Evolutionary conservation across 345 rosid genomes (phyloP), one percentile per base, ranked within the genome.

Genomic region (Corchorus capsularis): DNA sequence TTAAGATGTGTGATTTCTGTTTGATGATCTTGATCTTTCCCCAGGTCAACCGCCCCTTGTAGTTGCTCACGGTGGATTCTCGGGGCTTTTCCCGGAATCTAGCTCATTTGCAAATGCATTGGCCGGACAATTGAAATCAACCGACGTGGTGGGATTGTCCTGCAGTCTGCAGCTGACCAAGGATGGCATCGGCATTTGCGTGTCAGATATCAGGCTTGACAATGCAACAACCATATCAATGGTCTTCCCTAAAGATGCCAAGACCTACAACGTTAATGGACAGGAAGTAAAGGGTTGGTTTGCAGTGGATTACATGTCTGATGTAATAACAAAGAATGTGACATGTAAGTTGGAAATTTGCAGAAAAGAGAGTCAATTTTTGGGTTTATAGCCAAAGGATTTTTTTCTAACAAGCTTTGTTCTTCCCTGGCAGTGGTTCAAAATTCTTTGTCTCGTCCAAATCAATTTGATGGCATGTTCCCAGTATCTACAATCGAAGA

Each of bases 1-100:
- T 5, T 6, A 19, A 54, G 39, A 57, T 22, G 43, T 20, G 45
- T 69, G 45, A 2, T 15, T 16, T 27, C 35, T 11, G n/a, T 35
- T 63, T 64, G 41, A 49, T 64, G 41, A 47, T 6, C 4, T 68
- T n/a, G 27, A 27, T 27, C 27, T 27, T 1, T 27, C 1, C 27
- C 73, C 87, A 95, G 99, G 99, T 11, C 6, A 73, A 52, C 65
- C 79, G 27, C 98, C 98, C 22, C 77, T 79, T 22, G 90, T 92
- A 17, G 78, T 92, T 20, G 98, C 97, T 0, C 90, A 94, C 2
- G 99, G 97, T 0, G 98, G 99, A 20, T 89, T 90, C 75, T 87
- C 98, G 0, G 97, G 99, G 64, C 65, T 90, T 13, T 89, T 90
- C 74, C 99, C 99, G 0, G 94, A 92, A 76, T 90, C 93, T 0